phyloP scores from a whole-genome alignment of 805 yeast genomes.

The Soucietia sequanensis region DNA sequence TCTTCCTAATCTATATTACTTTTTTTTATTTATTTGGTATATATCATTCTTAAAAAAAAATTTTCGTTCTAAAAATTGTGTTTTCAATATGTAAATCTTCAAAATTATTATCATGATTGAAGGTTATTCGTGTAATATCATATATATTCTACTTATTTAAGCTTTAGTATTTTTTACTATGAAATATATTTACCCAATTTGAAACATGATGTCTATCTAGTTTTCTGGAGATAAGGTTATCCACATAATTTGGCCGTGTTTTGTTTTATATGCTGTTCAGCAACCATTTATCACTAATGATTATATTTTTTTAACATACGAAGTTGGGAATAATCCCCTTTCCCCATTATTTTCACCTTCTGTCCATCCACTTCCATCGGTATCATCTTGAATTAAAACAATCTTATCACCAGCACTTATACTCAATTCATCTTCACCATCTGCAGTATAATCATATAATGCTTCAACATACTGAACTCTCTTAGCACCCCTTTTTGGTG shows the following conservation, averaged over 20 bases:
- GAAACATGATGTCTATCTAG: no score
- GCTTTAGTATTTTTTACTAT: neutral
- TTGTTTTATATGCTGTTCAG: neutral
- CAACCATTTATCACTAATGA: no score
- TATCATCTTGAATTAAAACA: conserved; percentile 52
- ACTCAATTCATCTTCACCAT: conserved; percentile 76
- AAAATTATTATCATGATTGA: no score
- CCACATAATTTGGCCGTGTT: neutral
- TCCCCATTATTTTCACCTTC: conserved; percentile 63
- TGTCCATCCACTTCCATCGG: conserved; percentile 91
- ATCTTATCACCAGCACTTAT: conserved; percentile 74
- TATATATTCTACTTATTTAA: no score
- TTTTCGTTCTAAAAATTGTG: no score
- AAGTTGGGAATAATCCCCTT: conserved; percentile 57
- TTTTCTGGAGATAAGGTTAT: no score
- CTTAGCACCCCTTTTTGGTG: conserved; percentile 74
- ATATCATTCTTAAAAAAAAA: no score
- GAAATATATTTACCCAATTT: no score
- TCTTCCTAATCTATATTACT: no score
- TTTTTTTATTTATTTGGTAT: no score
- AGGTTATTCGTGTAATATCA: no score
- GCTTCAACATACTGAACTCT: conserved; percentile 64
- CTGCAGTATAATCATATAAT: conserved; percentile 71
- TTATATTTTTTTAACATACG: conserved; percentile 53
- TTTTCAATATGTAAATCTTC: no score